Evolutionary conservation across 768 basidiomycete genomes (phyloP).

Genomic region (Coprinopsis strossmayeri): DNA sequence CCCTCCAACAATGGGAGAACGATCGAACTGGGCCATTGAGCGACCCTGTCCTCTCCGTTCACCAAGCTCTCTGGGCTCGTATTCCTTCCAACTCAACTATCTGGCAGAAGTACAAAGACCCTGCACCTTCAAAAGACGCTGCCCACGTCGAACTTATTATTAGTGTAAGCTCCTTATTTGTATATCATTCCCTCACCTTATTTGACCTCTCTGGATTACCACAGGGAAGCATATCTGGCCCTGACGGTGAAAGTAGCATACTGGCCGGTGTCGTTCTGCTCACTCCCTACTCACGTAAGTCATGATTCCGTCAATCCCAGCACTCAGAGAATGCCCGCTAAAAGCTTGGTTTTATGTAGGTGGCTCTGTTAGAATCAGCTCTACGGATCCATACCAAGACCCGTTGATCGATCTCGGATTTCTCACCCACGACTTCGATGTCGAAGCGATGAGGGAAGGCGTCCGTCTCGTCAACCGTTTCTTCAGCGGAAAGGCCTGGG

Average conservation of each 20-base stretch:
- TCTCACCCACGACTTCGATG: conserved; percentile 17
- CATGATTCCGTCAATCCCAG: not conserved
- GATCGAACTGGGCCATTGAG: conserved; percentile 17
- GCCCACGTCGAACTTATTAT: conserved; percentile 18
- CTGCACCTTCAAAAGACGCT: conserved; percentile 17
- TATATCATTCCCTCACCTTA: too few relatives aligned
- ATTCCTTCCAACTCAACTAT: conserved; percentile 15
- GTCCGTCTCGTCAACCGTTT: conserved; percentile 13
- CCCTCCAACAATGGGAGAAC: conserved; percentile 17
- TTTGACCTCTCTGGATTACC: too few relatives aligned
- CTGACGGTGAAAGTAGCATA: too few relatives aligned
- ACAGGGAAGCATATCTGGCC: not conserved
- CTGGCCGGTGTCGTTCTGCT: conserved; percentile 1
- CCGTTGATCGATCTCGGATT: conserved; percentile 21
- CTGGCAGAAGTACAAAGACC: conserved; percentile 16
- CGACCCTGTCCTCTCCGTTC: conserved; percentile 9
- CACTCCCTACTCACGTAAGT: conserved; percentile 11
- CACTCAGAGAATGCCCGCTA: not conserved
- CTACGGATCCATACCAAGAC: conserved; percentile 14
- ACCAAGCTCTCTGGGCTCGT: conserved; percentile 18
- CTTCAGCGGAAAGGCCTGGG: conserved; percentile 16
- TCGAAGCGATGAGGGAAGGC: conserved; percentile 17
- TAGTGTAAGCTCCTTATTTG: too few relatives aligned
- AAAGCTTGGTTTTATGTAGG: not conserved
- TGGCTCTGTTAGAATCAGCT: conserved; percentile 9